phyloP scores from a whole-genome alignment of 371 early-diverging fungal genomes.

The Syncephalastrum racemosum region DNA sequence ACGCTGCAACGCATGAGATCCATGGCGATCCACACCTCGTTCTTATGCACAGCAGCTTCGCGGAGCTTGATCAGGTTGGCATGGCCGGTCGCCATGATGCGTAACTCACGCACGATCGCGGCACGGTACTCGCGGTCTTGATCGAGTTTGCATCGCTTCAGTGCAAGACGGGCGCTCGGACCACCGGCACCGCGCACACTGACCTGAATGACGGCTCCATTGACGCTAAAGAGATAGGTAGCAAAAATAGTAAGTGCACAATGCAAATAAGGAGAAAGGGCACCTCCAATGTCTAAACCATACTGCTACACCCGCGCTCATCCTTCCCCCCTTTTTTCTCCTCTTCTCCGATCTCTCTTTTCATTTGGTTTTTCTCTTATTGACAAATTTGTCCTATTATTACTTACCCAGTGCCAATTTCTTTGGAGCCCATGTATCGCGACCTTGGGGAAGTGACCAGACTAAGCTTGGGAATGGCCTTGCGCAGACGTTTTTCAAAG shows the following conservation, averaged over 20 bases:
- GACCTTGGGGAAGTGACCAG: conserved; percentile 17
- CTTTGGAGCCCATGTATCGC: conserved; percentile 26
- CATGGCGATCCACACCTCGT: conserved; percentile 53
- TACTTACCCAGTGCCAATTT: conserved; percentile 30
- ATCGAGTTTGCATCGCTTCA: conserved; percentile 45
- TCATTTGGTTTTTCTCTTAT: conserved; percentile 1
- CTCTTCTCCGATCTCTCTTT: neutral
- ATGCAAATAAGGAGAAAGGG: neutral
- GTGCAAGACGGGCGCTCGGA: conserved; percentile 19
- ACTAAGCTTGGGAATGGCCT: conserved; percentile 25
- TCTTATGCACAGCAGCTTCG: conserved; percentile 36
- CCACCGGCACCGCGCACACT: conserved; percentile 17
- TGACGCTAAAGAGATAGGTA: conserved; percentile 12
- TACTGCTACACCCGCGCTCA: neutral
- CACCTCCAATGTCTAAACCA: neutral
- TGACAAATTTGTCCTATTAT: neutral
- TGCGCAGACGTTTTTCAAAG: conserved; percentile 26
- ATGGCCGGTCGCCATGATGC: conserved; percentile 49
- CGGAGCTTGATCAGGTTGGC: conserved; percentile 39
- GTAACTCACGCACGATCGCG: conserved; percentile 45
- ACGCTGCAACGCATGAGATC: conserved; percentile 51
- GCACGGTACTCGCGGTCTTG: conserved; percentile 42
- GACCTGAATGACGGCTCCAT: conserved; percentile 27
- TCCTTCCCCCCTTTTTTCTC: neutral
- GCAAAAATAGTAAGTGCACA: neutral